Evolutionary conservation across 2,329 filamentous ascomycete species (phyloP).

Genomic region (Xylogone sp.): DNA sequence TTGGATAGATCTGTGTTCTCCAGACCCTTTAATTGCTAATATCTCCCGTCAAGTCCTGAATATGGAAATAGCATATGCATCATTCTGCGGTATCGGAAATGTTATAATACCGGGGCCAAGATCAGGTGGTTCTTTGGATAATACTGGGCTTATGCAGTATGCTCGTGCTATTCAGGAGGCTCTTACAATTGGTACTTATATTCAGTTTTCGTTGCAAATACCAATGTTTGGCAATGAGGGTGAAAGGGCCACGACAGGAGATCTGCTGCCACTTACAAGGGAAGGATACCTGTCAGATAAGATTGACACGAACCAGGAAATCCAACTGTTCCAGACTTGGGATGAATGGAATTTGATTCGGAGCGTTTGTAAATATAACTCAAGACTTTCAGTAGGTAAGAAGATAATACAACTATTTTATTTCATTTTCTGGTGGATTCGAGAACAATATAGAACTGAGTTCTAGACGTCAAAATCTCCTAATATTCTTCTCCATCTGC

Average conservation of each 20-base stretch:
- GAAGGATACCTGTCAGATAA: constrained; percentile 30
- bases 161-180: constrained; percentile 80
- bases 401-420: constrained; percentile 24
- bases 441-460: not conserved
- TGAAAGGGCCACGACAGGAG: constrained; percentile 32
- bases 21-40: constrained; percentile 77
- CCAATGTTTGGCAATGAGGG: constrained; percentile 76
- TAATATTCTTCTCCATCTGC: not conserved
- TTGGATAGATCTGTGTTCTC: constrained; percentile 87
- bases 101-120: constrained; percentile 78
- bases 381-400: constrained; percentile 81
- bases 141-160: constrained; percentile 65
- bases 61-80: constrained; percentile 89
- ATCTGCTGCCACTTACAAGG: constrained; percentile 25
- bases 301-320: constrained; percentile 36
- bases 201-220: constrained; percentile 77
- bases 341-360: constrained; percentile 91
- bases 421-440: constrained; percentile 13
- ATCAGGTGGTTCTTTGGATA: constrained; percentile 43
- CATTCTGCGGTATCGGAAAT: constrained; percentile 86
- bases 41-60: constrained; percentile 87
- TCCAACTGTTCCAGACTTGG: constrained; percentile 79
- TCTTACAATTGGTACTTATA: constrained; percentile 67
- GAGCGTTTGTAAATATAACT: constrained; percentile 79
- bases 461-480: not conserved